A percentile compares a stretch with the other conserved stretches of the same genome.
phyloP scores from a whole-genome alignment of 371 early-diverging fungal species.

The Mucor racemosus region DNA sequence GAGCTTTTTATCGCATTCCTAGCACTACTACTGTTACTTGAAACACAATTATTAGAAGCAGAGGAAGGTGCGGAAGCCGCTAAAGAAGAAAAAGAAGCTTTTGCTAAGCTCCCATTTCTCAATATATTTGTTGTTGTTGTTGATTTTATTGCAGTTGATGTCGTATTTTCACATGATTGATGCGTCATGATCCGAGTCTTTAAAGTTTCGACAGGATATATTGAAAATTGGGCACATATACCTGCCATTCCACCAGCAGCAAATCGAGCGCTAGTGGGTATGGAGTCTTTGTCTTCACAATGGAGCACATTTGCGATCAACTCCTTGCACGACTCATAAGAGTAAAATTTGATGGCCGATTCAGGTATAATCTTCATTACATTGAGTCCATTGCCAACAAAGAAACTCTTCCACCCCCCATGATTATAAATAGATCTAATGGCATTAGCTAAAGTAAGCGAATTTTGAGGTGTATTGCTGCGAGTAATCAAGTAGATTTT shows the following conservation, averaged over 20 bases:
- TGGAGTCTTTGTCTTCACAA: constrained; percentile 51
- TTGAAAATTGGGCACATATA: constrained; percentile 67
- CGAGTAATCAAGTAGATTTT: constrained; percentile 76
- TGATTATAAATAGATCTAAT: constrained; percentile 58
- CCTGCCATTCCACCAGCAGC: constrained; percentile 83
- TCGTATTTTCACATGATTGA: constrained; percentile 11
- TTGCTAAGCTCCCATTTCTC: background rate
- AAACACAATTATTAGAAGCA: background rate
- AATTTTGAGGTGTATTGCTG: constrained; percentile 17
- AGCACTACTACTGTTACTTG: too few relatives aligned
- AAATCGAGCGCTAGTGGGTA: constrained; percentile 68
- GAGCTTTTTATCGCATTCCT: constrained; percentile 17
- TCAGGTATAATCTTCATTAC: constrained; percentile 80
- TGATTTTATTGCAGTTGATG: background rate
- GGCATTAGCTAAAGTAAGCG: constrained; percentile 38
- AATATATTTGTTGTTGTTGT: background rate
- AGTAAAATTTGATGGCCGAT: constrained; percentile 76
- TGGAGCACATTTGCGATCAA: constrained; percentile 49
- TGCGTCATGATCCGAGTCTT: constrained; percentile 77
- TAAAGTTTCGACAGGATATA: constrained; percentile 80
- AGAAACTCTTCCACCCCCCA: constrained; percentile 72
- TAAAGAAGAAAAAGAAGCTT: constrained; percentile 13
- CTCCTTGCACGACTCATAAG: constrained; percentile 67
- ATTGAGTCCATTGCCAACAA: constrained; percentile 77
- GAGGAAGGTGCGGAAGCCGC: background rate